These are phyloP conservation scores for Venturia carpophila DNA, from an alignment of 2,329 filamentous ascomycete genomes.

Conservation along the genomic window DNA sequence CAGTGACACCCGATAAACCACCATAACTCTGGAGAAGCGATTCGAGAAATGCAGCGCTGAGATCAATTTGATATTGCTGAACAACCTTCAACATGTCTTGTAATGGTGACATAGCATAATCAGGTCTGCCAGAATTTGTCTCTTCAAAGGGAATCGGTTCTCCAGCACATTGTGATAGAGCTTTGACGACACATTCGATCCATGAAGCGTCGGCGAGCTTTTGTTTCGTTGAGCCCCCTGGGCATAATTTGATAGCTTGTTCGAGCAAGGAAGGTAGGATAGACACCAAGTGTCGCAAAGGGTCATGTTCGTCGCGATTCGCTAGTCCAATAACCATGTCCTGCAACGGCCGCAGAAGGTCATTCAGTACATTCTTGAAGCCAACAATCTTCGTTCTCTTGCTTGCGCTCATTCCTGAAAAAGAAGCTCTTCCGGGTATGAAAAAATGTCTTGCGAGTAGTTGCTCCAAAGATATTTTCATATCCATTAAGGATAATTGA, in stretches of 20 bases:
- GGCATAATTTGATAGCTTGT: slow-evolving; percentile 34
- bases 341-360: slow-evolving; percentile 1
- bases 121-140: slow-evolving; percentile 23
- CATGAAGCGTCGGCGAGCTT: slow-evolving; percentile 36
- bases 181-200: slow-evolving; percentile 36
- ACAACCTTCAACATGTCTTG: slow-evolving; percentile 24
- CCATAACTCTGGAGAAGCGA: slow-evolving; percentile 10
- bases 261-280: slow-evolving; percentile 29
- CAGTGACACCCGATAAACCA: slow-evolving; percentile 10
- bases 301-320: not conserved
- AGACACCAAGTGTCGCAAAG: not conserved
- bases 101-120: slow-evolving; percentile 22
- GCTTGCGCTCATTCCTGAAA: slow-evolving; percentile 15
- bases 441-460: slow-evolving; percentile 38
- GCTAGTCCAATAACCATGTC: not conserved
- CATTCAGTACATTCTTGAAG: not conserved
- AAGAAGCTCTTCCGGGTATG: slow-evolving; percentile 20
- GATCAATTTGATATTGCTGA: not conserved
- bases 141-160: slow-evolving; percentile 24
- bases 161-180: slow-evolving; percentile 30
- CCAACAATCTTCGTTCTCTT: not conserved
- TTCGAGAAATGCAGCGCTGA: slow-evolving; percentile 6
- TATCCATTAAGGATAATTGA: not conserved
- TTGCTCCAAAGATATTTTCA: slow-evolving; percentile 26
- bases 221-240: slow-evolving; percentile 34